Conservation (phyloP, 139 green algal species). For the Gonium pectorale region DNA sequence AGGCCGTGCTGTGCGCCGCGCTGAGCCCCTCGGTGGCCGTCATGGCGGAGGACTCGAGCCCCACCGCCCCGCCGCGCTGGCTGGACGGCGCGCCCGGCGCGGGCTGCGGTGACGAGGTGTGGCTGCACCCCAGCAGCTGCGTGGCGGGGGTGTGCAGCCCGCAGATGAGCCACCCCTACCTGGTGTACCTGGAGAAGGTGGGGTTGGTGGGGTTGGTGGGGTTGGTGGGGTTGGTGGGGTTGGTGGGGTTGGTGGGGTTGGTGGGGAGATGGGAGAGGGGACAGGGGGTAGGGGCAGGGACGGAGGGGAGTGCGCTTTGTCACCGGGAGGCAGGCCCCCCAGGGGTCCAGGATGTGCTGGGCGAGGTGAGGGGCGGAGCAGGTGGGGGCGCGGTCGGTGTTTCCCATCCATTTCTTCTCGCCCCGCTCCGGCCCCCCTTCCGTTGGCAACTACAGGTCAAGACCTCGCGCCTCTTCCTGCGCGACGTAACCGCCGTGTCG, state of each 20-base stretch:
- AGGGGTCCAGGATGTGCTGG: no score
- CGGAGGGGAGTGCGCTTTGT: background rate
- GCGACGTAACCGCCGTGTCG: slow-evolving; percentile 85
- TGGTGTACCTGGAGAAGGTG: slow-evolving; percentile 91
- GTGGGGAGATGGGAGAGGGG: background rate
- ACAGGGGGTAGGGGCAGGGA: background rate
- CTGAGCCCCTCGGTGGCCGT: slow-evolving; percentile 91
- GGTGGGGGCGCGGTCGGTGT: no score
- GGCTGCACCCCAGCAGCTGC: slow-evolving; percentile 80
- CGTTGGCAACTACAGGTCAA: slow-evolving; percentile 67
- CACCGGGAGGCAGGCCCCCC: no score
- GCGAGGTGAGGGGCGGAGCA: no score
- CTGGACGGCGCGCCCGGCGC: slow-evolving; percentile 7
- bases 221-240: slow-evolving; percentile 55
- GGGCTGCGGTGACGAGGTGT: slow-evolving; percentile 61
- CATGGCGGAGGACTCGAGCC: slow-evolving; percentile 64
- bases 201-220: background rate
- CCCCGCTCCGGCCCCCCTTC: background rate
- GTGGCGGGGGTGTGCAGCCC: slow-evolving; percentile 56
- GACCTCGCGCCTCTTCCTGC: slow-evolving; percentile 82
- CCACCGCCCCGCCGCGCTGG: slow-evolving; percentile 47
- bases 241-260: background rate
- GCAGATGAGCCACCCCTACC: slow-evolving; percentile 74
- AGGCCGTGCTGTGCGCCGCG: slow-evolving; percentile 85
- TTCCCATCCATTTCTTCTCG: background rate